Evolutionary conservation across 331 rosid genomes (phyloP).

Genomic region (Malus hybrid): DNA sequence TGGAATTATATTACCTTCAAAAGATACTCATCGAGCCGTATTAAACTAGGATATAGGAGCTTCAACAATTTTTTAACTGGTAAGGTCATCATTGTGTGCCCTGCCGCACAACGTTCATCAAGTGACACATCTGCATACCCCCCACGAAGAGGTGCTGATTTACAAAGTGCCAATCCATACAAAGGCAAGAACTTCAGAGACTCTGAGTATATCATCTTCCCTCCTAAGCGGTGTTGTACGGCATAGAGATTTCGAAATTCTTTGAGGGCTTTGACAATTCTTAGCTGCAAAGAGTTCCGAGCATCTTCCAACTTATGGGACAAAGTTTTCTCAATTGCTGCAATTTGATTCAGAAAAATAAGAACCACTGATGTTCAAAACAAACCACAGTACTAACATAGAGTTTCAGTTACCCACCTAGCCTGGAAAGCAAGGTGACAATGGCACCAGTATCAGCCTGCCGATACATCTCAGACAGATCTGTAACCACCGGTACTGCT

Average conservation of each 20-base stretch:
- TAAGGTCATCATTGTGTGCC: conserved; percentile 74
- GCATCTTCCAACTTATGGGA: conserved; percentile 90
- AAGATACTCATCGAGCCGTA: conserved; percentile 76
- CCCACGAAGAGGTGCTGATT: conserved; percentile 84
- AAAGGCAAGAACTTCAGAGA: conserved; percentile 65
- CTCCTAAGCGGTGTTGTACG: conserved; percentile 86
- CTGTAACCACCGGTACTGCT: conserved; percentile 86
- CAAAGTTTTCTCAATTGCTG: conserved; percentile 88
- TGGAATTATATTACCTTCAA: conserved; percentile 44
- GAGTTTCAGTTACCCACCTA: conserved; percentile 44
- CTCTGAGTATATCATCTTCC: conserved; percentile 91
- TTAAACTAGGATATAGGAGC: conserved; percentile 77
- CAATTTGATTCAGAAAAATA: conserved; percentile 29
- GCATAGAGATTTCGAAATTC: conserved; percentile 86
- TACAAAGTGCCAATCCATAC: conserved; percentile 83
- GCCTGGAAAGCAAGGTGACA: conserved; percentile 71
- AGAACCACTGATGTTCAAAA: conserved; percentile 20
- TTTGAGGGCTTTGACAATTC: conserved; percentile 79
- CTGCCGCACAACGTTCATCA: conserved; percentile 90
- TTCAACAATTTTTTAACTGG: conserved; percentile 77
- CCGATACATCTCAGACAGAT: conserved; percentile 80
- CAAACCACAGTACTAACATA: conserved; percentile 6
- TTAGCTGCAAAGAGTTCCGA: conserved; percentile 60
- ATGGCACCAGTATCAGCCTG: conserved; percentile 90
- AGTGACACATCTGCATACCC: conserved; percentile 72